Evolutionary conservation across 2,329 filamentous ascomycete species (phyloP), one percentile per base, ranked within the genome.

Genomic region (Albophoma yamanashiensis): DNA sequence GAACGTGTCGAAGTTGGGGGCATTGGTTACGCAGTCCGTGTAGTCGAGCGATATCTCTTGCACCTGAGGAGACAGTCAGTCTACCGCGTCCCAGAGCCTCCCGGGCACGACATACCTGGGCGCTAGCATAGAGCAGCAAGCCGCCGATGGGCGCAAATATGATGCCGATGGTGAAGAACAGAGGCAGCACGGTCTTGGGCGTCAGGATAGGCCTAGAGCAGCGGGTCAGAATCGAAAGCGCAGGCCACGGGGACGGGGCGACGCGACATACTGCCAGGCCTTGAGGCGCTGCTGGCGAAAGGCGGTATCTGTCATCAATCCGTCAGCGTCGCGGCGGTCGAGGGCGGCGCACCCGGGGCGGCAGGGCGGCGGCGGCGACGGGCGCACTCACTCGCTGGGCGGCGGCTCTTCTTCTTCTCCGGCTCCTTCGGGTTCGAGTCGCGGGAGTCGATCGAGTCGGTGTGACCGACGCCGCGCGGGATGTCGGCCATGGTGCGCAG

Each of bases 221-320:
- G 55, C 7, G 6, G 15, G 55, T 25, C 36, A 56, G 39, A 15
- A 50, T 42, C 52, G n/a, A 17, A 9, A 4, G 5, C 25, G n/a
- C 43, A 22, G 4, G 3, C 47, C 17, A 31, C 27, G n/a, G 5
- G n/a, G n/a, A 20, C 17, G 34, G 36, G 31, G 31, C 55, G 39
- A 6, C 7, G 31, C 55, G 50, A 84, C 91, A 76, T 81, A 95
- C 89, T 99, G 94, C 94, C 94, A 99, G 79, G 94, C 94, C 78
- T 97, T 97, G 75, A 99, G 78, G 72, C 94, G 87, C 76, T 99
- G 94, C 74, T 99, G 94, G 68, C 94, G 85, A 73, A 97, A 99
- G 14, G 94, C 94, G 62, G 93, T 97, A 78, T 97, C 91, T 96
- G 70, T 62, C 43, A 60, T 57, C 25, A 53, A n/a, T 57, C 43